Conservation (phyloP, 2,329 filamentous ascomycete species). For the Rugonectria rugulosa region DNA sequence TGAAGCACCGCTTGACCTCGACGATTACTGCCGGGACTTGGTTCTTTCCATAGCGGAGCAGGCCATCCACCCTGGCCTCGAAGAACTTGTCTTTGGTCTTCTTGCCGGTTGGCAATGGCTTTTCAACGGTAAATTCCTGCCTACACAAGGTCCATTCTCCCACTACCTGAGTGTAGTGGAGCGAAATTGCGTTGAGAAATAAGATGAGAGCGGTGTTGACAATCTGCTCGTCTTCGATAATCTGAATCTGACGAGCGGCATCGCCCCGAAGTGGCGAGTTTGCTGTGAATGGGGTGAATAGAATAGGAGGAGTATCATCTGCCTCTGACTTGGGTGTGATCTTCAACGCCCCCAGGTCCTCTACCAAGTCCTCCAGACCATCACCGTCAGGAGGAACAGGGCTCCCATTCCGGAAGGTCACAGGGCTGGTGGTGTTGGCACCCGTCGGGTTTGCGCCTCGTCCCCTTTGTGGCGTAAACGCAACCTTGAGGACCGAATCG, state of each 20-base stretch:
- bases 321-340: not conserved
- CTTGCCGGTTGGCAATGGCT: no score
- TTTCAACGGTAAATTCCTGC: not conserved
- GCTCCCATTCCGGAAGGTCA: no score
- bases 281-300: no score
- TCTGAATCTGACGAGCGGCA: not conserved
- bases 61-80: slow-evolving; percentile 1
- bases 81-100: not conserved
- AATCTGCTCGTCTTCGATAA: not conserved
- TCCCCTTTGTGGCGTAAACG: not conserved
- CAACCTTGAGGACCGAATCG: not conserved
- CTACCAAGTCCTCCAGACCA: no score
- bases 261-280: not conserved
- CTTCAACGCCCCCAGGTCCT: no score
- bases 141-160: slow-evolving; percentile 1
- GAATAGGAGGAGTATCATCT: not conserved
- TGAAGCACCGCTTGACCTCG: not conserved
- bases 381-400: no score
- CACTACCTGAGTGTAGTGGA: not conserved
- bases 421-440: no score
- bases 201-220: slow-evolving; percentile 9
- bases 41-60: not conserved
- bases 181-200: not conserved
- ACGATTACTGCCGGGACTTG: not conserved
- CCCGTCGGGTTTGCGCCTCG: no score